Base-by-base conservation (phyloP, 2,329 filamentous ascomycete genomes). In the Colletotrichum lentis region DNA sequence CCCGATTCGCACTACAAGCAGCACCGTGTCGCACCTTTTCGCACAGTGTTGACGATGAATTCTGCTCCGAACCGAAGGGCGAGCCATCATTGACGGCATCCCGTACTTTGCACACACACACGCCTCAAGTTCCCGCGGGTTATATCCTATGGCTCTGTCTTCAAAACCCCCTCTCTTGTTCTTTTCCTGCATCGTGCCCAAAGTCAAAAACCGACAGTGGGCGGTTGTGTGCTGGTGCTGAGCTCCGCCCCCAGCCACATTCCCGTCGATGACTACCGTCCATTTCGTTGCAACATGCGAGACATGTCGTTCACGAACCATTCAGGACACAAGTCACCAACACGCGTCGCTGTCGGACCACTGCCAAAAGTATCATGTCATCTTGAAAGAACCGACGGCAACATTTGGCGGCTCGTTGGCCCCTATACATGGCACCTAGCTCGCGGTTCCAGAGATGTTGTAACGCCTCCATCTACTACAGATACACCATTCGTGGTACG, bases 401-500 rank as follows among this genome's bases (percentile, higher is more conserved):
- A 44, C 20, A 20, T 20, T n/a, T 20, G 27, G 27, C 49, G 22
- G 27, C 63, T 60, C 56, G 56, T 49, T 55, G 57, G 39, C 43
- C 52, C 37, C 49, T 37, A 27, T 37, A 37, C 57, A 24, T 27
- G 44, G 27, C 56, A 44, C 60, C 22, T 20, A 16, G 18, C 12
- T 27, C 14, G n/a, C 12, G 22, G 11, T 14, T 24, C 24, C 18
- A 12, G 7, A 47, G 41, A 58, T 37, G 24, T 43, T 27, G 5
- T 50, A 39, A 52, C 65, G 62, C 65, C 27, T 8, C 27, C 62
- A 50, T 49, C 43, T 41, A 8, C 54, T 47, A 20, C 27, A 65
- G 18, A 39, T 31, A 31, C 7, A 10, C 7, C 27, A 20, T 41
- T 47, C 16, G 16, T 37, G 27, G 35, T 50, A 56, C 65, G 18